phyloP scores from a whole-genome alignment of 1,284 basidiomycete genomes.

The Gymnopus androsaceus region DNA sequence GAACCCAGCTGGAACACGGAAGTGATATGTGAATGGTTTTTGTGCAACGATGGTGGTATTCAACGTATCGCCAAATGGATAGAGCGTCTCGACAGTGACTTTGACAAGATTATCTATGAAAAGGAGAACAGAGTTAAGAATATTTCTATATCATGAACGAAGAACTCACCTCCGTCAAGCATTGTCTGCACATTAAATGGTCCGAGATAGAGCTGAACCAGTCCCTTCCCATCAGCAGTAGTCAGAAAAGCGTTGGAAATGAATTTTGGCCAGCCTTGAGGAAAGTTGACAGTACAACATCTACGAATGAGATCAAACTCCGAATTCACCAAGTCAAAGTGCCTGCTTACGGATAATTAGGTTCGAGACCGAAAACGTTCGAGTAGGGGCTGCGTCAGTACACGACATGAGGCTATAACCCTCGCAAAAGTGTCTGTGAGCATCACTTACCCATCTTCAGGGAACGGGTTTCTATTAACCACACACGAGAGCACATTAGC shows the following conservation, averaged over 20 bases:
- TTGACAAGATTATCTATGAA: constrained; percentile 33
- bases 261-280: constrained; percentile 50
- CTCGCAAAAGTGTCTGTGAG: too few relatives aligned
- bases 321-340: constrained; percentile 18
- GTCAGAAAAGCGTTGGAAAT: constrained; percentile 43
- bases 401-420: too few relatives aligned
- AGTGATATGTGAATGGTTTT: constrained; percentile 39
- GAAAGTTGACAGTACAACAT: constrained; percentile 48
- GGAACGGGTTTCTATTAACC: constrained; percentile 51
- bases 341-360: constrained; percentile 50
- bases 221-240: constrained; percentile 34
- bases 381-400: constrained; percentile 48
- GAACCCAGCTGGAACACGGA: constrained; percentile 46
- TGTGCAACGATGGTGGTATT: constrained; percentile 35
- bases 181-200: constrained; percentile 36
- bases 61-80: constrained; percentile 45
- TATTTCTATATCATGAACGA: too few relatives aligned
- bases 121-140: too few relatives aligned
- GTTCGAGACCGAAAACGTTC: constrained; percentile 57
- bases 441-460: constrained; percentile 46
- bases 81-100: constrained; percentile 39
- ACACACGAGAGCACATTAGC: neutral
- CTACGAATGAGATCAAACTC: constrained; percentile 21
- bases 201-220: constrained; percentile 44
- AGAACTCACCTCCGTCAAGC: constrained; percentile 31